Base-by-base conservation (phyloP, 108 stramenopile genomes). In the Cyclostephanos invisitatus region DNA sequence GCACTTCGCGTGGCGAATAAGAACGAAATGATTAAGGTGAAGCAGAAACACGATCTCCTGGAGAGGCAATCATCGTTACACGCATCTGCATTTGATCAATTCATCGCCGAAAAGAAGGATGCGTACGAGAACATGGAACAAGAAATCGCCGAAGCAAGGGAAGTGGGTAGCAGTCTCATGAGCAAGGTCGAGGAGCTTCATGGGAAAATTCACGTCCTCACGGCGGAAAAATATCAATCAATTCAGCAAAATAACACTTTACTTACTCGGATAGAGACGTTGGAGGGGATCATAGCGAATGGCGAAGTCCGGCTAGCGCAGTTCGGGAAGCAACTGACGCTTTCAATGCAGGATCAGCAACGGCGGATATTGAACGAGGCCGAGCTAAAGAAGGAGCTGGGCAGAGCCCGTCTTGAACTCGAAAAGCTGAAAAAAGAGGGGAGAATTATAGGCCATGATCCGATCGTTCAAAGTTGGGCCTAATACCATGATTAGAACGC, bases 141-240 rank as follows among this genome's bases (percentile, higher is more conserved):
- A 14, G 35, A 51, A 6, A 78, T 78, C 18, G 61, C 20, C 5
- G 61, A 72, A 9, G 77, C 72, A 21, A 66, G 77, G 54, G 58
- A 51, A 40, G 60, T 72, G 17, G 67, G 60, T 28, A 21, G 64
- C 27, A 50, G 66, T 22, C 70, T 78, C 27, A 78, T 78, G 77
- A 40, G 50, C 24, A 72, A 78, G 55, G 59, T 72, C 3, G 69
- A 77, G 49, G 77, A 77, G 18, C 35, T 71, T 9, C 59, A 67
- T 51, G 46, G 55, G 32, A 50, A 22, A 51, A 47, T 70, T 8
- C 69, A 70, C 27, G 11, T 17, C 12, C 64, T 77, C 35, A 71
- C 70, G 37, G 38, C 51, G 22, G 70, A 77, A 15, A 70, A 71
- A 38, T 11, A 69, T 20, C 29, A 70, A 25, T 67, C 70, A 2